phyloP scores from a whole-genome alignment of 169 alveolate species.

The Pseudocohnilembus persalinus region DNA sequence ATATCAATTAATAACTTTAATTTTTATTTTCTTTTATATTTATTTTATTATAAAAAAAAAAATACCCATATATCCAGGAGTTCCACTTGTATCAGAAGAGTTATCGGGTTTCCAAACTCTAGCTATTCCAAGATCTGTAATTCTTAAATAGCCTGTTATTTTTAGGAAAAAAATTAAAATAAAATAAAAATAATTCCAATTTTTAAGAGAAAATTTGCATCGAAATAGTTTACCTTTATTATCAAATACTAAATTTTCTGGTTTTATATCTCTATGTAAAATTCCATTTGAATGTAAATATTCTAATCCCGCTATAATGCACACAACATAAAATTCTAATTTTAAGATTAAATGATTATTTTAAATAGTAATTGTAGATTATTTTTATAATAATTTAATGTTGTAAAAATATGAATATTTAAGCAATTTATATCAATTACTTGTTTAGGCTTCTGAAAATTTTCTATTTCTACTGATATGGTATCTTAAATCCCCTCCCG shows the following conservation, averaged over 20 bases:
- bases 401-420: neutral
- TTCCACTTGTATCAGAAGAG: slow-evolving; percentile 72
- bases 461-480: slow-evolving; percentile 57
- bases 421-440: slow-evolving; percentile 2
- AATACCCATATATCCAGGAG: slow-evolving; percentile 86
- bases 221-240: slow-evolving; percentile 49
- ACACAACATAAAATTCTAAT: slow-evolving; percentile 68
- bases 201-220: too few relatives aligned
- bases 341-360: neutral
- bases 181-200: slow-evolving; percentile 37
- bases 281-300: slow-evolving; percentile 65
- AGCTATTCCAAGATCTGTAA: slow-evolving; percentile 80
- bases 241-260: slow-evolving; percentile 79
- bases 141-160: slow-evolving; percentile 52
- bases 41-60: slow-evolving; percentile 12
- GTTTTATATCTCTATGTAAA: slow-evolving; percentile 75
- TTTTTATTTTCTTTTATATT: neutral
- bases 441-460: slow-evolving; percentile 66
- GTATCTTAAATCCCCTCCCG: slow-evolving; percentile 78
- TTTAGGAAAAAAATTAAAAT: slow-evolving; percentile 36
- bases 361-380: neutral
- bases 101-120: slow-evolving; percentile 74
- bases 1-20: too few relatives aligned
- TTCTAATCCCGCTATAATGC: slow-evolving; percentile 70
- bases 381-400: neutral